A percentile compares a stretch with the other conserved stretches of the same genome.
Conservation (phyloP, 2,329 filamentous ascomycete genomes). For the Fusarium sp. region DNA sequence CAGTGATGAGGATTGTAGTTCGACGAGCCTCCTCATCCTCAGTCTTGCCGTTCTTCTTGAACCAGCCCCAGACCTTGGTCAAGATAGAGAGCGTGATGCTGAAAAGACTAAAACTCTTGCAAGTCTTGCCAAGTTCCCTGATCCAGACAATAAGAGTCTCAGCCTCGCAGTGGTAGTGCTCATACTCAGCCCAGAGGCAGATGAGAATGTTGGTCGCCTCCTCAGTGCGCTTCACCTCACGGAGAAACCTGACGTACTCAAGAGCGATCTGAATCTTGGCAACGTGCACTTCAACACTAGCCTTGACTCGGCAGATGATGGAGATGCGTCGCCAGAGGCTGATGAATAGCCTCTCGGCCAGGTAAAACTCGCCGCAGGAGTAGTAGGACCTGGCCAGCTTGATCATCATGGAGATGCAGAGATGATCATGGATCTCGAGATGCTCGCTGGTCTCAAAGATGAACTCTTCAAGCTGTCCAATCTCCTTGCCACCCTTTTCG, state of each 20-base stretch:
- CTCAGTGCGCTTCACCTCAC: constrained; percentile 44
- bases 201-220: constrained; percentile 52
- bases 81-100: constrained; percentile 48
- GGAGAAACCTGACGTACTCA: constrained; percentile 50
- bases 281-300: constrained; percentile 47
- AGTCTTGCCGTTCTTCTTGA: constrained; percentile 47
- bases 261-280: constrained; percentile 51
- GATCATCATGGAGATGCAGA: constrained; percentile 48
- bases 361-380: constrained; percentile 44
- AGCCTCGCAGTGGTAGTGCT: constrained; percentile 47
- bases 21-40: constrained; percentile 47
- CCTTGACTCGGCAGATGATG: constrained; percentile 43
- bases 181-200: constrained; percentile 53
- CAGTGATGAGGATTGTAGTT: constrained; percentile 50
- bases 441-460: constrained; percentile 50
- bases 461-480: constrained; percentile 46
- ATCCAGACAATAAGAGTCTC: constrained; percentile 49
- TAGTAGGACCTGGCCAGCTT: constrained; percentile 49
- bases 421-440: constrained; percentile 45
- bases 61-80: constrained; percentile 51
- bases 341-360: constrained; percentile 52
- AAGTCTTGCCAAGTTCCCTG: constrained; percentile 47
- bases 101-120: constrained; percentile 47
- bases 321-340: constrained; percentile 52
- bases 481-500: constrained; percentile 36